Percentiles rank a stretch among this genome's conserved stretches.
Conservation (phyloP, 371 early-diverging fungal species). For the Blakeslea trispora region DNA sequence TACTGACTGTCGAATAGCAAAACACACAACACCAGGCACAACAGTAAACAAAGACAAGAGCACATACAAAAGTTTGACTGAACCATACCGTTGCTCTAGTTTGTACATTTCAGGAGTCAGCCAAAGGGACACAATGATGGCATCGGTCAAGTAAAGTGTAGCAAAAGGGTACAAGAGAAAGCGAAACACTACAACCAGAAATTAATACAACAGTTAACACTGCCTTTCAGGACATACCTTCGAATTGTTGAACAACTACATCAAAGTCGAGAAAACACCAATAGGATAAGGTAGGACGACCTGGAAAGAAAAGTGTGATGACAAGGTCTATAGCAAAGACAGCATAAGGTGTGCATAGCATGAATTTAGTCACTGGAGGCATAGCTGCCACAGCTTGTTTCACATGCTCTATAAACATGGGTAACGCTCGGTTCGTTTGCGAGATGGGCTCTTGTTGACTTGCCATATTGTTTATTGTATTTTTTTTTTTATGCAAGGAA, state of each 20-base stretch:
- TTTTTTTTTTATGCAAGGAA: no score
- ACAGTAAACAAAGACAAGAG: slow-evolving; percentile 14
- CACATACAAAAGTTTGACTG: slow-evolving; percentile 18
- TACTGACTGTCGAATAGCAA: not conserved
- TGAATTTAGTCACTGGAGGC: slow-evolving; percentile 21
- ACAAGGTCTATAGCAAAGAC: slow-evolving; percentile 17
- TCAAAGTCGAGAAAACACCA: slow-evolving; percentile 16
- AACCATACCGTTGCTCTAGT: slow-evolving; percentile 21
- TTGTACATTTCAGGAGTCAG: slow-evolving; percentile 20
- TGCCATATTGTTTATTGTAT: no score
- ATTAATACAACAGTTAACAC: no score
- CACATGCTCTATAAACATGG: slow-evolving; percentile 21
- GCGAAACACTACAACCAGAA: slow-evolving; percentile 12
- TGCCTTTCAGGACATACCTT: no score
- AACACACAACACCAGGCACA: slow-evolving; percentile 19
- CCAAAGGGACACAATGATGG: slow-evolving; percentile 18
- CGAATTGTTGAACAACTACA: not conserved
- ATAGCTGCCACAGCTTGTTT: slow-evolving; percentile 16
- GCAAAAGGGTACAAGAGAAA: slow-evolving; percentile 25
- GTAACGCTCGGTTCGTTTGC: not conserved
- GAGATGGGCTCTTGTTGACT: no score
- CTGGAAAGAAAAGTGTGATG: not conserved
- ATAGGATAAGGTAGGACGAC: slow-evolving; percentile 1
- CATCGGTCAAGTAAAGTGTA: slow-evolving; percentile 8
- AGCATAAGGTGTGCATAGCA: slow-evolving; percentile 8